Evolutionary conservation across 2,329 filamentous ascomycete species (phyloP), one percentile per base, ranked within the genome.

Genomic region (Diaporthe batatas): DNA sequence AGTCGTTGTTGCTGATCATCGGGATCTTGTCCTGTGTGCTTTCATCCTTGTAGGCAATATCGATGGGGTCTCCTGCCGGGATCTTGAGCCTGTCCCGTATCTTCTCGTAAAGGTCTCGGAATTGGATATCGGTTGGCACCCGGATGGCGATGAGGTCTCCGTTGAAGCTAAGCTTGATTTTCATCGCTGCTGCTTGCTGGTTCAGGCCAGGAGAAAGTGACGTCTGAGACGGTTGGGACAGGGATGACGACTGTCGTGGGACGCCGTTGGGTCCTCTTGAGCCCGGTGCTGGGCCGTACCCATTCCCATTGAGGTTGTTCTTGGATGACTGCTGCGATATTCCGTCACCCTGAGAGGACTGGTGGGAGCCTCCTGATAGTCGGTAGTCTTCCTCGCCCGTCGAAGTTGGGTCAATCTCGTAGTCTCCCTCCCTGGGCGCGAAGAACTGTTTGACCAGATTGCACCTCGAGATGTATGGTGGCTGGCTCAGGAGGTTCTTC

Each of bases 81-180:
- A 97, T 88, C 84, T 95, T 95, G 76, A 97, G 88, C 57, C 96
- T 90, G 77, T 98, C 94, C 65, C 91, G 89, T 73, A 98, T 91
- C 83, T 96, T 97, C 76, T 95, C 92, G 77, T 92, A 92, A 11
- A 99, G 87, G 74, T 94, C 92, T 69, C 89, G 86, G 81, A 92
- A 96, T 70, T 89, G 89, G 78, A 97, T 94, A 70, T 97, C 93
- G 1, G 89, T 89, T 0, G 96, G 93, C 71, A 98, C 94, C 44
- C 95, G 92, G 78, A 99, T 95, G 57, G 96, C 93, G 76, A 98
- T 96, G 72, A 97, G 90, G 77, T 98, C 96, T 74, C 95, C 93
- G 76, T 96, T 93, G 84, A 94, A 98, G 84, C 94, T 96, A 70
- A 98, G 92, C 84, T 98, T 98, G 81, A 98, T 93, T 83, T 98